phyloP scores from a whole-genome alignment of 1,139 yeast species.

The Blastobotrys serpentis region DNA sequence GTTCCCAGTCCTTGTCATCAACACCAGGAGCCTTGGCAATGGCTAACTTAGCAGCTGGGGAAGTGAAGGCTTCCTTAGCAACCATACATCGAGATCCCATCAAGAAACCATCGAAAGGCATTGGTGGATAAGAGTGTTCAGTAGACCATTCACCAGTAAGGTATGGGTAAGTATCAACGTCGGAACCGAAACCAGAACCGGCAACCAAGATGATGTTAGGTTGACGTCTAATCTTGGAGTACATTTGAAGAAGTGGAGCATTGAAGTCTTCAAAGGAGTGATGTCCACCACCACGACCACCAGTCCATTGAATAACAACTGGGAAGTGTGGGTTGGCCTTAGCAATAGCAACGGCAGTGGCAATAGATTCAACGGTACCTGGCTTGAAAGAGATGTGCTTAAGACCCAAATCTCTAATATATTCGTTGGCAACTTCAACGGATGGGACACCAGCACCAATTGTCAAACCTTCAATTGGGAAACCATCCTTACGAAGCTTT shows the following conservation, averaged over 20 bases:
- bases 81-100: conserved; percentile 98
- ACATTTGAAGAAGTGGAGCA: conserved; percentile 94
- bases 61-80: conserved; percentile 93
- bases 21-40: conserved; percentile 92
- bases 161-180: conserved; percentile 95
- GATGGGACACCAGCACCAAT: conserved; percentile 99
- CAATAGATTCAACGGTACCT: conserved; percentile 91
- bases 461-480: conserved; percentile 93
- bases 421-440: conserved; percentile 93
- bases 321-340: conserved; percentile 96
- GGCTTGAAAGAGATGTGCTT: conserved; percentile 97
- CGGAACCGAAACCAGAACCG: conserved; percentile 98
- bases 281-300: conserved; percentile 99
- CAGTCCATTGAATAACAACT: conserved; percentile 97
- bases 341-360: conserved; percentile 84
- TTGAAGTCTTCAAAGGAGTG: conserved; percentile 99
- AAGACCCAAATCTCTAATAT: conserved; percentile 86
- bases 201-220: conserved; percentile 86
- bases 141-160: conserved; percentile 95
- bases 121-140: conserved; percentile 84
- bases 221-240: conserved; percentile 89
- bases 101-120: conserved; percentile 98
- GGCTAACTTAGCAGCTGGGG: conserved; percentile 89
- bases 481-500: conserved; percentile 83
- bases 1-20: conserved; percentile 85